These are phyloP conservation scores for Scleroderma citrinum DNA, from an alignment of 768 basidiomycete genomes.

Conservation along the genomic window DNA sequence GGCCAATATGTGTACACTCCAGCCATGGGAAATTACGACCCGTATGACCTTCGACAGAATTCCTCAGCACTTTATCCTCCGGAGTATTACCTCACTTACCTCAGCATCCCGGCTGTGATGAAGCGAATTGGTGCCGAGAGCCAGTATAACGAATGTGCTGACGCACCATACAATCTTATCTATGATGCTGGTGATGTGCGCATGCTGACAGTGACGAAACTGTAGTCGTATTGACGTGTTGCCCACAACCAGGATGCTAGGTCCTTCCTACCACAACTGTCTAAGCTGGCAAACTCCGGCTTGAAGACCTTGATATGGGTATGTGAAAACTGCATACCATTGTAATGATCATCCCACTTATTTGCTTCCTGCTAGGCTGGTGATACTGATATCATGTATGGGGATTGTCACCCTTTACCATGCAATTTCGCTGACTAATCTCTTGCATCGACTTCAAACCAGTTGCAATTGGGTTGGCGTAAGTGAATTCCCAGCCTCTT, in stretches of 20 bases:
- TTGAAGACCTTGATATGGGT: slow-evolving; percentile 14
- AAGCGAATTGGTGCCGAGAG: slow-evolving; percentile 48
- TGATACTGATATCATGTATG: slow-evolving; percentile 1
- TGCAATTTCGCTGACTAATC: neutral
- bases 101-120: slow-evolving; percentile 32
- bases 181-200: slow-evolving; percentile 51
- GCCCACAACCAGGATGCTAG: slow-evolving; percentile 7
- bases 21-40: slow-evolving; percentile 47
- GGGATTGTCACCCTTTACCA: neutral
- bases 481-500: slow-evolving; percentile 5
- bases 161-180: slow-evolving; percentile 39
- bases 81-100: slow-evolving; percentile 46
- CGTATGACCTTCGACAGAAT: slow-evolving; percentile 55
- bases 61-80: slow-evolving; percentile 49
- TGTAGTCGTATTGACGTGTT: neutral
- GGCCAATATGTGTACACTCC: slow-evolving; percentile 42
- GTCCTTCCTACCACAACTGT: slow-evolving; percentile 11
- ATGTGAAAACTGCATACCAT: neutral
- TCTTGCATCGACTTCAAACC: too few species aligned
- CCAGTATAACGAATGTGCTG: slow-evolving; percentile 44
- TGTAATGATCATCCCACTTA: neutral
- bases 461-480: slow-evolving; percentile 31
- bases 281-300: slow-evolving; percentile 9
- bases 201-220: neutral
- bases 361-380: neutral